Evolutionary conservation across 805 yeast species (phyloP).

Genomic region (Candida gorgasii): DNA sequence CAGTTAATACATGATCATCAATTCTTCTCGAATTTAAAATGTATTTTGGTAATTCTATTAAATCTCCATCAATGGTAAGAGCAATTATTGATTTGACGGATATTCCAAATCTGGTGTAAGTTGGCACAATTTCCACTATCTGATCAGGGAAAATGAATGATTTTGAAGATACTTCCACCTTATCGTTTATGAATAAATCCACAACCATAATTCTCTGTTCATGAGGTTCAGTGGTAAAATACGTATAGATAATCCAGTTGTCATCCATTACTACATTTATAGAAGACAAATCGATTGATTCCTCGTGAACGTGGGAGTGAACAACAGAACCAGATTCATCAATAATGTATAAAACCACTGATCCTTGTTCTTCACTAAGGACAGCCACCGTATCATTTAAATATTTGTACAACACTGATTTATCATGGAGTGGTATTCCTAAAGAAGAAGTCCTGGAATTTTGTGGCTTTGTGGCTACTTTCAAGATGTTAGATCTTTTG

Average conservation of each 20-base stretch:
- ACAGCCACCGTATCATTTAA: conserved; percentile 62
- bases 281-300: conserved; percentile 38
- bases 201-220: conserved; percentile 62
- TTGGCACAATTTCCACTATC: conserved; percentile 51
- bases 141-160: conserved; percentile 65
- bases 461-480: conserved; percentile 22
- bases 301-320: conserved; percentile 40
- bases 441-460: conserved; percentile 44
- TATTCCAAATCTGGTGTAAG: conserved; percentile 34
- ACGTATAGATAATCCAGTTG: conserved; percentile 77
- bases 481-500: conserved; percentile 17
- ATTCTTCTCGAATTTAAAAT: conserved; percentile 71
- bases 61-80: conserved; percentile 58
- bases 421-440: conserved; percentile 68
- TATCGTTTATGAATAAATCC: conserved; percentile 60
- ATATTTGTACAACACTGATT: conserved; percentile 80
- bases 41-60: conserved; percentile 69
- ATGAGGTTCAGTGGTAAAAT: conserved; percentile 52
- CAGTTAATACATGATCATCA: conserved; percentile 51
- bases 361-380: conserved; percentile 28
- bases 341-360: conserved; percentile 52
- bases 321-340: conserved; percentile 73
- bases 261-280: conserved; percentile 70
- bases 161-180: conserved; percentile 40
- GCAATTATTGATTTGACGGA: conserved; percentile 57